Evolutionary conservation across 2,329 filamentous ascomycete species (phyloP).

Genomic region (Paradendryphiella salina): DNA sequence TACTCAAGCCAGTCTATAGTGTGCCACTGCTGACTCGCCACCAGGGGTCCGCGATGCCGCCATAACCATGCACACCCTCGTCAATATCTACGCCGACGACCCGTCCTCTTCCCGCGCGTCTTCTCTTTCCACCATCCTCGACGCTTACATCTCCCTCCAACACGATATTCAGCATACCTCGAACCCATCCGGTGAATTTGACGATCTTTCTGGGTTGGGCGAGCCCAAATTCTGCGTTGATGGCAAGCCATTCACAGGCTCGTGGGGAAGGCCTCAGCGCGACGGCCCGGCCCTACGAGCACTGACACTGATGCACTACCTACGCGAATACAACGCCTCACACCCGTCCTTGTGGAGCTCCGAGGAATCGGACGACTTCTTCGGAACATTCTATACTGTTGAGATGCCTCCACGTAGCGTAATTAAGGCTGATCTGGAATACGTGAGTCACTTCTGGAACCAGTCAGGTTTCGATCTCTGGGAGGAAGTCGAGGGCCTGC

Average conservation of each 20-base stretch:
- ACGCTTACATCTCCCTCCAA: slow-evolving; percentile 42
- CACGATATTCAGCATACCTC: slow-evolving; percentile 45
- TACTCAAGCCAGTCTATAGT: neutral
- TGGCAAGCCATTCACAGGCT: slow-evolving; percentile 43
- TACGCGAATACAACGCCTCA: slow-evolving; percentile 48
- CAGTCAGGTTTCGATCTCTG: slow-evolving; percentile 51
- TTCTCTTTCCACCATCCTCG: slow-evolving; percentile 36
- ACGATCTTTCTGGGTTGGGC: slow-evolving; percentile 46
- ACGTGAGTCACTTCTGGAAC: slow-evolving; percentile 50
- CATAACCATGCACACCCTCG: slow-evolving; percentile 49
- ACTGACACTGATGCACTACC: slow-evolving; percentile 49
- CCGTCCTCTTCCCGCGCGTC: slow-evolving; percentile 33
- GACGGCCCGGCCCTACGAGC: slow-evolving; percentile 52
- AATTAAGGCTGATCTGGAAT: slow-evolving; percentile 53
- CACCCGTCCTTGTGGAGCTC: slow-evolving; percentile 45
- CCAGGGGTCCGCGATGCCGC: slow-evolving; percentile 51
- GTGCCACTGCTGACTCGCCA: neutral
- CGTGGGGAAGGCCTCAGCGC: slow-evolving; percentile 51
- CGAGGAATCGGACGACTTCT: slow-evolving; percentile 33
- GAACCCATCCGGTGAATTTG: slow-evolving; percentile 46
- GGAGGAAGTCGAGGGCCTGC: slow-evolving; percentile 52
- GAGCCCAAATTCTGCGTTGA: slow-evolving; percentile 51
- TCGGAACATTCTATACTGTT: slow-evolving; percentile 44
- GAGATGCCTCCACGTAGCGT: slow-evolving; percentile 44
- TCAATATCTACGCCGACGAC: slow-evolving; percentile 46